Conservation (phyloP, 345 rosid species). For the Erucastrum elatum region DNA sequence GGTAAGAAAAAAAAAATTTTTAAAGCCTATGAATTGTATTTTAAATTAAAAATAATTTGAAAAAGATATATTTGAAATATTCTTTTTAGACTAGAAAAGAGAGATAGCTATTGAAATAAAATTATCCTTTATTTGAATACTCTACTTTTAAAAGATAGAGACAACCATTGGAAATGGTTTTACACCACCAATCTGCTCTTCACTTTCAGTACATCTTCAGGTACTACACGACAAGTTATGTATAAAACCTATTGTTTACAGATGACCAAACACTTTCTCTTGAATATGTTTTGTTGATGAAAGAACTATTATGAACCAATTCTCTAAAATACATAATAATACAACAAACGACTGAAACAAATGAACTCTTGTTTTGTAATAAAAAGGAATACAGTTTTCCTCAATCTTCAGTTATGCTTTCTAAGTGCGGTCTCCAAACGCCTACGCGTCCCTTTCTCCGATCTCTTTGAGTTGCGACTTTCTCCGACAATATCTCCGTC, state of each 20-base stretch:
- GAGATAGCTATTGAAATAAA: too few relatives aligned
- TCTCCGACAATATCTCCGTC: constrained; percentile 94
- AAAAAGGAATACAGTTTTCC: neutral
- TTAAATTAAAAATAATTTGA: too few relatives aligned
- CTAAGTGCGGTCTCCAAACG: constrained; percentile 95
- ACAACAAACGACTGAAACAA: neutral
- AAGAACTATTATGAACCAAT: constrained; percentile 32
- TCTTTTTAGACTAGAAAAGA: too few relatives aligned
- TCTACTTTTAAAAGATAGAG: too few relatives aligned
- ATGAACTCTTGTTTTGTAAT: constrained; percentile 5
- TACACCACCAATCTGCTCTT: neutral
- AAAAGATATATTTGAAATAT: too few relatives aligned
- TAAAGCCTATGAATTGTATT: too few relatives aligned
- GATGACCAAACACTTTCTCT: neutral
- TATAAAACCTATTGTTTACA: neutral
- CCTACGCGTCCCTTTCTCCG: constrained; percentile 84
- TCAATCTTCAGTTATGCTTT: constrained; percentile 61
- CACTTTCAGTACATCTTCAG: neutral
- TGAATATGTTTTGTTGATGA: neutral
- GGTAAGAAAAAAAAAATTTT: too few relatives aligned
- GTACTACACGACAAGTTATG: neutral
- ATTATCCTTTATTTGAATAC: too few relatives aligned
- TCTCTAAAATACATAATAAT: constrained; percentile 9
- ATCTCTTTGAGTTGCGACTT: constrained; percentile 70
- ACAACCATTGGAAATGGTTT: too few relatives aligned